These are phyloP conservation scores for Tuber borchii DNA, from an alignment of 495 filamentous ascomycete species.

Conservation along the genomic window DNA sequence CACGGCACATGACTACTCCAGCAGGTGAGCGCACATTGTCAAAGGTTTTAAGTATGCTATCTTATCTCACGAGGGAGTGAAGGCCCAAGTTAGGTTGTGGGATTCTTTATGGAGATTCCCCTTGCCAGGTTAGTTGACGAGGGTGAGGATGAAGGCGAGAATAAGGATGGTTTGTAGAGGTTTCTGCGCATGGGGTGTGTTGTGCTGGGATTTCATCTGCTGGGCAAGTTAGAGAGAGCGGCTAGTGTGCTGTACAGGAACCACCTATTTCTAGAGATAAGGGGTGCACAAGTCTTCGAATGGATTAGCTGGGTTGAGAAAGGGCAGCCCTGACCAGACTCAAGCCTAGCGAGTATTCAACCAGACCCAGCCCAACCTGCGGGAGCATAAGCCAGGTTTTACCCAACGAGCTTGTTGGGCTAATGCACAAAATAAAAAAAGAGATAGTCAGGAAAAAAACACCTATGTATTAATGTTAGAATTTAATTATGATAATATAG, in stretches of 20 bases:
- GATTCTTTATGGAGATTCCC: neutral
- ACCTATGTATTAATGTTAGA: no score
- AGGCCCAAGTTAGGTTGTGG: neutral
- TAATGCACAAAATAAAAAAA: no score
- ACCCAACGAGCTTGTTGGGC: no score
- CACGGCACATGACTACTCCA: neutral
- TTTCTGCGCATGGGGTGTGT: neutral
- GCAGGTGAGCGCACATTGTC: neutral
- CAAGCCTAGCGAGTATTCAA: no score
- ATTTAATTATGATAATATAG: no score
- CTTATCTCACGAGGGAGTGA: neutral
- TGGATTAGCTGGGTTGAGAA: no score
- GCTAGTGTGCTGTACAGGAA: neutral
- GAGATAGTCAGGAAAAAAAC: no score
- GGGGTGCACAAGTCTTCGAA: conserved; percentile 41
- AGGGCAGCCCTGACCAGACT: no score
- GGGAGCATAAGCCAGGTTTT: no score
- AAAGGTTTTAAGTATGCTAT: neutral
- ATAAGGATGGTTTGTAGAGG: neutral
- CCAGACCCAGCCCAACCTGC: no score
- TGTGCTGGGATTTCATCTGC: neutral
- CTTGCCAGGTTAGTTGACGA: neutral
- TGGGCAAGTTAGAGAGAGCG: neutral
- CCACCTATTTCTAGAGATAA: conserved; percentile 55
- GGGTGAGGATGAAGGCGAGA: neutral